A percentile compares a stretch with the other conserved stretches of the same genome.
phyloP scores from a whole-genome alignment of 169 alveolate genomes.

The Ichthyophthirius multifiliis region DNA sequence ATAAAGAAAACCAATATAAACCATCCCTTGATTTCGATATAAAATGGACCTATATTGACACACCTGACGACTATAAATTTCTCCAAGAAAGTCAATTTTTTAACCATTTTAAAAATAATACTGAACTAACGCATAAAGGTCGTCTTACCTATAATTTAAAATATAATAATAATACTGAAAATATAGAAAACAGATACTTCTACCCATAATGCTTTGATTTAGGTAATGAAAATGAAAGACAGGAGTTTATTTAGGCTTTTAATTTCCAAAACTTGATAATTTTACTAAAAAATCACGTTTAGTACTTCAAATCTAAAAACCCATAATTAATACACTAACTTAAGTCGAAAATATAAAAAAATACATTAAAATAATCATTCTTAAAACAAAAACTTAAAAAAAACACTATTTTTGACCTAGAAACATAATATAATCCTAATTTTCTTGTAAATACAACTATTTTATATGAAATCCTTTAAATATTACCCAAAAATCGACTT shows the following conservation, averaged over 20 bases:
- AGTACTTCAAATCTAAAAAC: neutral
- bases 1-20: conserved; percentile 41
- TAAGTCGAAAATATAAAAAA: neutral
- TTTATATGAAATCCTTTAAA: neutral
- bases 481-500: neutral
- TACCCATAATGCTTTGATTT: conserved; percentile 71
- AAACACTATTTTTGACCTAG: neutral
- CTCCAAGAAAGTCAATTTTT: conserved; percentile 40
- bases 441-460: neutral
- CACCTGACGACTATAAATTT: conserved; percentile 41
- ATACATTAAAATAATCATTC: neutral
- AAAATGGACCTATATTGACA: conserved; percentile 58
- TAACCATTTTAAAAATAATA: conserved; percentile 62
- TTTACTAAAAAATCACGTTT: neutral
- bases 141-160: conserved; percentile 53
- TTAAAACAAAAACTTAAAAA: neutral
- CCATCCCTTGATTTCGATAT: conserved; percentile 43
- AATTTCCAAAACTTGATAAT: neutral
- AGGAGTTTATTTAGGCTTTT: conserved; percentile 56
- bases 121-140: conserved; percentile 58
- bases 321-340: no score
- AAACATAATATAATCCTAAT: neutral
- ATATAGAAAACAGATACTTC: conserved; percentile 36
- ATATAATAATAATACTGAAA: conserved; percentile 19
- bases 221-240: conserved; percentile 52